A percentile compares a stretch with the other conserved stretches of the same genome.
phyloP scores from a whole-genome alignment of 345 rosid genomes.

The Brassica juncea region DNA sequence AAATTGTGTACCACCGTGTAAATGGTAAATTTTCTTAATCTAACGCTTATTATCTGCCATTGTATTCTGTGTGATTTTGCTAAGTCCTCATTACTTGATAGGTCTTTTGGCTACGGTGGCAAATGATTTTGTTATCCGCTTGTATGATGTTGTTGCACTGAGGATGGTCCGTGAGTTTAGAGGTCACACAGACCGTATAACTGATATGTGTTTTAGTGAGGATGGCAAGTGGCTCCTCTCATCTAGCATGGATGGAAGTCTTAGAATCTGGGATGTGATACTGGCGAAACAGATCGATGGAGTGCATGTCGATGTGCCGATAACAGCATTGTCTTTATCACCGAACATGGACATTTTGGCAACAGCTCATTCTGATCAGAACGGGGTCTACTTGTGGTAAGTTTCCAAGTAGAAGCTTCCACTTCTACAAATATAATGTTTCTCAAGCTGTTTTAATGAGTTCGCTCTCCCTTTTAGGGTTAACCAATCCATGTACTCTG shows the following conservation, averaged over 20 bases:
- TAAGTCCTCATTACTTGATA: constrained; percentile 39
- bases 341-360: constrained; percentile 94
- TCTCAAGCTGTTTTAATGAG: not conserved
- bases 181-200: constrained; percentile 88
- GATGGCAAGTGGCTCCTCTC: constrained; percentile 98
- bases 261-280: constrained; percentile 91
- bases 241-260: constrained; percentile 95
- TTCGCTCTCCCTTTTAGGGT: constrained; percentile 50
- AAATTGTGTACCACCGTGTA: constrained; percentile 71
- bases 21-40: constrained; percentile 53
- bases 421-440: not conserved
- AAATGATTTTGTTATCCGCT: constrained; percentile 75
- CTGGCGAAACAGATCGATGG: constrained; percentile 94
- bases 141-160: constrained; percentile 73
- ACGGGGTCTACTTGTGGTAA: constrained; percentile 89
- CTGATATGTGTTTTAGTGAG: constrained; percentile 88
- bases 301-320: constrained; percentile 67
- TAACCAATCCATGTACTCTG: constrained; percentile 80
- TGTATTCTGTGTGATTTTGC: constrained; percentile 5
- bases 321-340: constrained; percentile 91
- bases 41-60: not conserved
- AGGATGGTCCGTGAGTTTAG: constrained; percentile 93
- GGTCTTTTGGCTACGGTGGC: constrained; percentile 92
- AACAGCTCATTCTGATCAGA: constrained; percentile 91
- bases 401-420: constrained; percentile 27